Evolutionary conservation across 805 yeast species (phyloP).

Genomic region (Aciculoconidium aculeatum): DNA sequence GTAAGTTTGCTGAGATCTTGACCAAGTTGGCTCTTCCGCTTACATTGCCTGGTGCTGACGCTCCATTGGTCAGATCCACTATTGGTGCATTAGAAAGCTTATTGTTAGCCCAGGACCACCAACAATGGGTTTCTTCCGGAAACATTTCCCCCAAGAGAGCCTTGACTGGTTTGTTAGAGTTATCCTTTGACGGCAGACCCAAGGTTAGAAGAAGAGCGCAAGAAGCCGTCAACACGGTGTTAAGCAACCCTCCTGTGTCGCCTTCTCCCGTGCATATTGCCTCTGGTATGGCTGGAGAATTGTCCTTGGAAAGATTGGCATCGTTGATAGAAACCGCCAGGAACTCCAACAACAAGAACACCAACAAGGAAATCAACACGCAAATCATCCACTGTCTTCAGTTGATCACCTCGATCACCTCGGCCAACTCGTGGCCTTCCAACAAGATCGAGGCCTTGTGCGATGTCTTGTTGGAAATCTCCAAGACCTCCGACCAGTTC

Average conservation of each 20-base stretch:
- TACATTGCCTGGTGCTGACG: conserved; percentile 61
- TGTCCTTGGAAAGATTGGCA: conserved; percentile 52
- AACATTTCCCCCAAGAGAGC: conserved; percentile 77
- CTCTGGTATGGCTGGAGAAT: conserved; percentile 60
- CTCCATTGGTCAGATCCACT: conserved; percentile 77
- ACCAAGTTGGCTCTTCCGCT: conserved; percentile 77
- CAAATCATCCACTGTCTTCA: conserved; percentile 72
- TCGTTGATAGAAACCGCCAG: conserved; percentile 34
- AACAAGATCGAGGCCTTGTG: conserved; percentile 64
- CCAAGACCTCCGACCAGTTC: conserved; percentile 79
- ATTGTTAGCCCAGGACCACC: conserved; percentile 71
- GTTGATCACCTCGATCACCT: conserved; percentile 62
- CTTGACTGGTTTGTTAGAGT: conserved; percentile 66
- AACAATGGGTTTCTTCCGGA: conserved; percentile 62
- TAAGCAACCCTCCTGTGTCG: conserved; percentile 66
- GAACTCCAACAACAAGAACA: conserved; percentile 22
- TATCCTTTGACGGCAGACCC: conserved; percentile 84
- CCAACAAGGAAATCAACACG: conserved; percentile 47
- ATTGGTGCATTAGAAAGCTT: conserved; percentile 81
- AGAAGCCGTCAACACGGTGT: conserved; percentile 69
- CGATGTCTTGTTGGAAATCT: conserved; percentile 66
- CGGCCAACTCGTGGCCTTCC: conserved; percentile 80
- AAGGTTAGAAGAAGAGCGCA: conserved; percentile 93
- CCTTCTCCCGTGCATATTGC: conserved; percentile 79
- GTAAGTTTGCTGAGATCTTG: conserved; percentile 73